Evolutionary conservation across 169 alveolate genomes (phyloP).

Genomic region (Besnoitia besnoiti): DNA sequence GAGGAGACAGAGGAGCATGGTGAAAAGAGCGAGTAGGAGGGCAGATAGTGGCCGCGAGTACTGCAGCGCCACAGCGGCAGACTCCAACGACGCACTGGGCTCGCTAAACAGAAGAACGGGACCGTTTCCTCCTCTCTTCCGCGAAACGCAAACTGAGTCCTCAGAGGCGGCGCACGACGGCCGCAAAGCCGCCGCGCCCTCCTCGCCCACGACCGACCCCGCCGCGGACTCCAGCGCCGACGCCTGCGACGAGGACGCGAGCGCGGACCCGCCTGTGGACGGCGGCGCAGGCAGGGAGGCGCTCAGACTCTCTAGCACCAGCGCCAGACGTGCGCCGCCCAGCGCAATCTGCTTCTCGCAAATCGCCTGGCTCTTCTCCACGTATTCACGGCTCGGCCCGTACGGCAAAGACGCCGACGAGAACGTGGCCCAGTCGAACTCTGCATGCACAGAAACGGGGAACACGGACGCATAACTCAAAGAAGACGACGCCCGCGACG

Average conservation of each 20-base stretch:
- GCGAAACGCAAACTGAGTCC: background rate
- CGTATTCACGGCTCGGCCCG: background rate
- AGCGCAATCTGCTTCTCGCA: background rate
- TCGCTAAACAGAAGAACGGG: background rate
- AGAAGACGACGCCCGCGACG: background rate
- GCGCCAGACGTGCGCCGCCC: background rate
- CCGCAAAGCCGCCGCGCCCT: background rate
- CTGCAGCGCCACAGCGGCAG: background rate
- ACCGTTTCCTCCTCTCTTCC: background rate
- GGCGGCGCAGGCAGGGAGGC: background rate
- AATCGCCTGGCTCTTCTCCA: background rate
- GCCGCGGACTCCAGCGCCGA: background rate
- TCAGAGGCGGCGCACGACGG: background rate
- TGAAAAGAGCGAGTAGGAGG: background rate
- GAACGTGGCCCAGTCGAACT: slow-evolving; percentile 37
- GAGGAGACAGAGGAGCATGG: background rate
- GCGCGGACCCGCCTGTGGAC: no score
- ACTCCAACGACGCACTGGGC: background rate
- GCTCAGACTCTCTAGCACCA: background rate
- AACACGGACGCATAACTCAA: background rate
- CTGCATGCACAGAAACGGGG: background rate
- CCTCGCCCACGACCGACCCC: background rate
- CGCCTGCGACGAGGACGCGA: background rate
- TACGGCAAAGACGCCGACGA: slow-evolving; percentile 28
- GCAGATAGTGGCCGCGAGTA: background rate